A percentile compares a stretch with the other conserved stretches of the same genome.
These are phyloP conservation scores for Beauveria pseudobassiana DNA, from an alignment of 2,329 filamentous ascomycete species.

Conservation along the genomic window DNA sequence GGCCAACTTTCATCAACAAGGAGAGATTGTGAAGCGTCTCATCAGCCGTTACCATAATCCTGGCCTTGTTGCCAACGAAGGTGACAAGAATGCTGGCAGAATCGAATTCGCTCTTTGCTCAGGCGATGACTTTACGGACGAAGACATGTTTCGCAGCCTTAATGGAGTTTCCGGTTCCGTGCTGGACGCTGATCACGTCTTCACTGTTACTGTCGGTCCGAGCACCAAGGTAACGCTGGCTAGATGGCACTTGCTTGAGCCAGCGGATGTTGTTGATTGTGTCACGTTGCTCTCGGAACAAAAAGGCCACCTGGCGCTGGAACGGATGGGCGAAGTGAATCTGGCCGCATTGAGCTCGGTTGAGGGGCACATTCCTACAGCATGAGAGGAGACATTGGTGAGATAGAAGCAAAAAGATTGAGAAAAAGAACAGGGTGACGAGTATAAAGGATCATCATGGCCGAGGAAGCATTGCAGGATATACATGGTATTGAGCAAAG, in stretches of 20 bases:
- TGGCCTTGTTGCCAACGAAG: constrained; percentile 36
- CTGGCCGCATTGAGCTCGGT: constrained; percentile 46
- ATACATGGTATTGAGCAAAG: constrained; percentile 9
- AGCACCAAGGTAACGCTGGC: constrained; percentile 89
- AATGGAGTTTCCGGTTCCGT: constrained; percentile 49
- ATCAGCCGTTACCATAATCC: constrained; percentile 61
- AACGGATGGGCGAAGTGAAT: constrained; percentile 44
- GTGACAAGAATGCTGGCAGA: constrained; percentile 37
- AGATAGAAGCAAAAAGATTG: not conserved
- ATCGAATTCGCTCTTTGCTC: constrained; percentile 85
- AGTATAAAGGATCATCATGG: not conserved
- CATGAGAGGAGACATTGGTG: not conserved
- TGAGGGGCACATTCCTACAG: constrained; percentile 42
- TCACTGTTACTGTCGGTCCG: constrained; percentile 85
- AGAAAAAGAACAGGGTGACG: not conserved
- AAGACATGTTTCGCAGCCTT: constrained; percentile 90
- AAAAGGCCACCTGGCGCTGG: constrained; percentile 26
- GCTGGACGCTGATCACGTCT: constrained; percentile 58
- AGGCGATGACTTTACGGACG: constrained; percentile 95
- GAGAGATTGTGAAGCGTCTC: constrained; percentile 82
- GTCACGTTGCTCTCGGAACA: constrained; percentile 48
- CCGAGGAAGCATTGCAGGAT: constrained; percentile 9
- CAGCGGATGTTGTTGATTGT: constrained; percentile 74
- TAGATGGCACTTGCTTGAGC: constrained; percentile 83
- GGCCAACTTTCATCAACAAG: constrained; percentile 97